A percentile compares a stretch with the other conserved stretches of the same genome.
phyloP scores from a whole-genome alignment of 1,284 basidiomycete genomes.

The Microbotryomycetes sp. region DNA sequence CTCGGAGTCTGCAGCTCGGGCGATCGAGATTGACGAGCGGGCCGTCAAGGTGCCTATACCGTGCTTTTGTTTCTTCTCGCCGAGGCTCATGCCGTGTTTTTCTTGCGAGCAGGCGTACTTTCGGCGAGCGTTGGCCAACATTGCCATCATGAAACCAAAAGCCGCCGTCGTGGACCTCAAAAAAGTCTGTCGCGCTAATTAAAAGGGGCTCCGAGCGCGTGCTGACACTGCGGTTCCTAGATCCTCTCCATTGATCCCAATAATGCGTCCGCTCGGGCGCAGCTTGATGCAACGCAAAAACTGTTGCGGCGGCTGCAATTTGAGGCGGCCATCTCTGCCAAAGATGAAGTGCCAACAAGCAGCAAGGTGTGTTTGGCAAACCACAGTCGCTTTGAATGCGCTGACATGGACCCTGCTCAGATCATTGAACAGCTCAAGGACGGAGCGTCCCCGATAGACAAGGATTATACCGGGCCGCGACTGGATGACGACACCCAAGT shows the following conservation, averaged over 20 bases:
- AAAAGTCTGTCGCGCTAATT: conserved; percentile 50
- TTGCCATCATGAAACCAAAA: conserved; percentile 80
- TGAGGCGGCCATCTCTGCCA: conserved; percentile 33
- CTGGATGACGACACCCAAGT: conserved; percentile 47
- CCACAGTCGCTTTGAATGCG: not conserved
- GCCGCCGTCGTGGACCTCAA: conserved; percentile 78
- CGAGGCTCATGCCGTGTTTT: not conserved
- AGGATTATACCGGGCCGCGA: conserved; percentile 59
- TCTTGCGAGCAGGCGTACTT: conserved; percentile 29
- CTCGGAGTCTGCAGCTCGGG: conserved; percentile 53
- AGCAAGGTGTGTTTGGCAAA: conserved; percentile 53
- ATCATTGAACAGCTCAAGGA: conserved; percentile 62
- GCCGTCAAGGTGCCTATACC: conserved; percentile 73
- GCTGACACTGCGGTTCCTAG: no score
- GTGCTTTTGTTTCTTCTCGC: not conserved
- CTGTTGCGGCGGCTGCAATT: conserved; percentile 54
- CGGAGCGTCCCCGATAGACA: conserved; percentile 57
- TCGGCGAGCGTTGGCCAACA: conserved; percentile 82
- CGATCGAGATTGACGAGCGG: conserved; percentile 78
- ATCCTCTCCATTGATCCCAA: conserved; percentile 79
- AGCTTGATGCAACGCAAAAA: conserved; percentile 84
- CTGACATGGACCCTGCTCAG: conserved; percentile 1
- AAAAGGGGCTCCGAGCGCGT: no score
- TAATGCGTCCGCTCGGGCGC: conserved; percentile 70
- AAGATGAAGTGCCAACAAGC: conserved; percentile 24